Base-by-base conservation (phyloP, 2,329 filamentous ascomycete genomes). In the Xylariaceae sp. region DNA sequence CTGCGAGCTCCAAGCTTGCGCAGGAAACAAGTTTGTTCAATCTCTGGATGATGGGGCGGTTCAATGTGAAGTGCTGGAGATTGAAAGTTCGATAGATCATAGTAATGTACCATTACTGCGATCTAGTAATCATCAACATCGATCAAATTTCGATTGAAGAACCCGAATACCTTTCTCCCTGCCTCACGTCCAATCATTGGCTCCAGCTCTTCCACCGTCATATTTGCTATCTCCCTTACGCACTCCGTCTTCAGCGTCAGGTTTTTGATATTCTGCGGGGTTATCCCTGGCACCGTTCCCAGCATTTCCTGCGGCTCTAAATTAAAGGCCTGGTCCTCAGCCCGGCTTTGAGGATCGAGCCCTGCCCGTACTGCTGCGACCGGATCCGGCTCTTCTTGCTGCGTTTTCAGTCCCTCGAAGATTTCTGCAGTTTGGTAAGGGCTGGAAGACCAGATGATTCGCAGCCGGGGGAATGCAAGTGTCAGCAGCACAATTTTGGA, bases 401-500 rank as follows among this genome's bases (percentile, higher is more conserved):
- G 85, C 51, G 89, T 85, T 69, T 98, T 98, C 41, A 98, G 77
- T 51, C 89, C 84, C 55, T 90, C 85, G 61, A 98, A 97, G 48
- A 98, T 97, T 68, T 97, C 90, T 1, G 93, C 93, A 1, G 93
- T 97, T 64, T 98, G 90, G 60, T 95, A 95, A 0, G 93, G 91
- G 9, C 85, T 89, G 8, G 81, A 87, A 8, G 87, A 93, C 93
- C 93, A 98, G 54, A 98, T 89, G 53, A 98, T 86, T 50, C 88
- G 85, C 37, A 98, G 75, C 17, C 81, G 81, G 0, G 93, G 93
- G 55, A 97, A 98, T 0, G 91, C 87, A 4, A 98, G 78, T 0
- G 90, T 96, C 16, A 98, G 76, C 34, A 97, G 80, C 11, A 96
- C 93, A 34, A 98, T 74, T 64, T 96, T 93, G 48, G 85, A 85